These are phyloP conservation scores for Suhomyces prunicola DNA, from an alignment of 805 yeast genomes.

Conservation along the genomic window DNA sequence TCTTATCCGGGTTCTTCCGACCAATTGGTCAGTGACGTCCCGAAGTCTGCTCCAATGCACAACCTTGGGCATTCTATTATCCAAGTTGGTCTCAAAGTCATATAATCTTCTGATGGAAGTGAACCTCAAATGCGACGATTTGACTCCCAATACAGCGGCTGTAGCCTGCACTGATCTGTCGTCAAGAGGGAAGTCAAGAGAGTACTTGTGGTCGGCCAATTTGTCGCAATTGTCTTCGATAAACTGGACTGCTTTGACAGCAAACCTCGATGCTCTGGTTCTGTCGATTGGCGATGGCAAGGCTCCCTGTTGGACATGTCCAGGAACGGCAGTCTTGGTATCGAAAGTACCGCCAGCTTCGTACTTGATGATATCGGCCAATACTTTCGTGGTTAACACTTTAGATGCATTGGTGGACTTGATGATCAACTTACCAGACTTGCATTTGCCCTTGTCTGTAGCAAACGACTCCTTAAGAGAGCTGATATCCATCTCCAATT, in stretches of 20 bases:
- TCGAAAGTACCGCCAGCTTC: conserved; percentile 78
- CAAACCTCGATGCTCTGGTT: conserved; percentile 83
- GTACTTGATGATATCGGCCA: conserved; percentile 80
- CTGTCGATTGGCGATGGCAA: conserved; percentile 94
- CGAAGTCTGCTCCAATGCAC: conserved; percentile 80
- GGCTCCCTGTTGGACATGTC: conserved; percentile 98
- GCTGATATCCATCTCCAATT: conserved; percentile 72
- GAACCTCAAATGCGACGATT: conserved; percentile 70
- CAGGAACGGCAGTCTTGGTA: conserved; percentile 93
- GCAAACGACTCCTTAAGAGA: conserved; percentile 65
- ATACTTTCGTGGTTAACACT: conserved; percentile 75
- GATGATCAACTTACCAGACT: conserved; percentile 82
- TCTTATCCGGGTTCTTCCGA: conserved; percentile 51
- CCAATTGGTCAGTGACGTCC: conserved; percentile 79
- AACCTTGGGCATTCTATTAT: conserved; percentile 80
- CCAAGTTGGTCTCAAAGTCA: conserved; percentile 81
- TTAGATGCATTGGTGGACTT: conserved; percentile 81
- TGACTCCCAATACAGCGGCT: conserved; percentile 50
- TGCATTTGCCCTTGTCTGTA: conserved; percentile 71
- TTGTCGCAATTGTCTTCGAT: conserved; percentile 53
- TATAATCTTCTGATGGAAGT: conserved; percentile 72
- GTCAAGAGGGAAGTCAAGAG: conserved; percentile 32
- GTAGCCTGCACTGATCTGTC: conserved; percentile 30
- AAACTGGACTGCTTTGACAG: conserved; percentile 84
- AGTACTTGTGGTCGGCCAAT: conserved; percentile 21